Conservation (phyloP, 257 asterid genomes). For the Capsicum rhomboideum region DNA sequence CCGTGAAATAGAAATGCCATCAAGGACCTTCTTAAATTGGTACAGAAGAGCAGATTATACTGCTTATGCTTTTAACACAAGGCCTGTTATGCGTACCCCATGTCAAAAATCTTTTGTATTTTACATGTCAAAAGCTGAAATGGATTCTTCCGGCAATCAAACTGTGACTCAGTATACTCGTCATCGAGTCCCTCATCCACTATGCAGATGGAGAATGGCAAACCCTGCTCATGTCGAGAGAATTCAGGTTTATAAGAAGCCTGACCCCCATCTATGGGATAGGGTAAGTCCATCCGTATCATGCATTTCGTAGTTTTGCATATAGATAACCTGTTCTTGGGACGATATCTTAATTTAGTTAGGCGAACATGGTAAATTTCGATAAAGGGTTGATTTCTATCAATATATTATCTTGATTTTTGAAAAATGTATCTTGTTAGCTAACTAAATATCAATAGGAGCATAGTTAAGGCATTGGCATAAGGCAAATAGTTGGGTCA, state of each 20-base stretch:
- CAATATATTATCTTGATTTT: background rate
- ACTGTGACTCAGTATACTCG: slow-evolving; percentile 40
- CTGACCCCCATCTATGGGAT: slow-evolving; percentile 67
- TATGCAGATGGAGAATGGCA: slow-evolving; percentile 60
- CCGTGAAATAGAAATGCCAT: slow-evolving; percentile 81
- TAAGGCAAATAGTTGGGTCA: background rate
- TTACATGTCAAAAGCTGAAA: slow-evolving; percentile 38
- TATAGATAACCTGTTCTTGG: background rate
- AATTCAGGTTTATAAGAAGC: slow-evolving; percentile 51
- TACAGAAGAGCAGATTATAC: slow-evolving; percentile 68
- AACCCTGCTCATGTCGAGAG: slow-evolving; percentile 40
- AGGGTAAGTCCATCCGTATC: slow-evolving; percentile 32
- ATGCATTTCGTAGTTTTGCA: background rate
- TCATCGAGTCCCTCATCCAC: slow-evolving; percentile 36
- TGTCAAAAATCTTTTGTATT: slow-evolving; percentile 75
- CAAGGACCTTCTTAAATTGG: slow-evolving; percentile 91
- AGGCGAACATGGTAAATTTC: background rate
- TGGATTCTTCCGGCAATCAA: slow-evolving; percentile 22
- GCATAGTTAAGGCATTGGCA: background rate
- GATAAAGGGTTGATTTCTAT: background rate
- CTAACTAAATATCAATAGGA: background rate
- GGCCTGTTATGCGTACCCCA: slow-evolving; percentile 72
- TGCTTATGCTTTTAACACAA: slow-evolving; percentile 74
- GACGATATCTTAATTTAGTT: background rate
- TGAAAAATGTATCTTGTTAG: background rate